Base-by-base conservation (phyloP, 495 filamentous ascomycete species). In the Penicillium coprophilum region DNA sequence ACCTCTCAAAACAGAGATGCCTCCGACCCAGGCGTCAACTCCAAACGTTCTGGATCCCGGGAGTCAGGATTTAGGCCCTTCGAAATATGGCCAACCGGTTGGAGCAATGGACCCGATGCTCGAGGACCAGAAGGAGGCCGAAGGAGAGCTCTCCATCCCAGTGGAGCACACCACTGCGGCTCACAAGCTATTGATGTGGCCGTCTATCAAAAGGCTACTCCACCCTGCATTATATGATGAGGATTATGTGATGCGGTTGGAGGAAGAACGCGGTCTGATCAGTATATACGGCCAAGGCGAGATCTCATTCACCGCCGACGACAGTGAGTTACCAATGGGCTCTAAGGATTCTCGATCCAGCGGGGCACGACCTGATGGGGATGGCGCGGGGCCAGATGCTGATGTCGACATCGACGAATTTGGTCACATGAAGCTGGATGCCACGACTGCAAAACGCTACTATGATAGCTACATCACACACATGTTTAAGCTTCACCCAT, bases 401-500 rank as follows among this genome's bases (percentile, higher is more conserved):
- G 51, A 64, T 24, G 82, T 79, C 28, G 81, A 85, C 1, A 76
- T 90, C 12, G 80, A 81, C 55, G 61, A 80, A 6, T 80, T 84
- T 55, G 85, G 86, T 31, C 75, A 81, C 12, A 73, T 91, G 13
- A 87, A 85, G 48, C 80, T 95, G 48, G 81, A 87, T 53, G 63
- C 76, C 19, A 71, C 68, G 12, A 89, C 80, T 2, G 77, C 96
- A 8, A 76, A 76, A 55, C 78, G 74, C 39, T 87, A 91, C 39
- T 80, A 87, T 36, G 62, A 81, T 15, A 89, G 85, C 68, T 98
- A 91, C 67, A 73, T 91, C 64, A 69, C 85, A 5, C 81, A 95
- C 65, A 87, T 98, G 38, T 88, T 96, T 61, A 89, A 85, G 51
- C 83, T 98, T 67, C 94, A 97, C 68, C 94, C 94, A 12, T 92